Evolutionary conservation across 176 grass and related monocot species (phyloP).

Genomic region (Musa troglodytarum): DNA sequence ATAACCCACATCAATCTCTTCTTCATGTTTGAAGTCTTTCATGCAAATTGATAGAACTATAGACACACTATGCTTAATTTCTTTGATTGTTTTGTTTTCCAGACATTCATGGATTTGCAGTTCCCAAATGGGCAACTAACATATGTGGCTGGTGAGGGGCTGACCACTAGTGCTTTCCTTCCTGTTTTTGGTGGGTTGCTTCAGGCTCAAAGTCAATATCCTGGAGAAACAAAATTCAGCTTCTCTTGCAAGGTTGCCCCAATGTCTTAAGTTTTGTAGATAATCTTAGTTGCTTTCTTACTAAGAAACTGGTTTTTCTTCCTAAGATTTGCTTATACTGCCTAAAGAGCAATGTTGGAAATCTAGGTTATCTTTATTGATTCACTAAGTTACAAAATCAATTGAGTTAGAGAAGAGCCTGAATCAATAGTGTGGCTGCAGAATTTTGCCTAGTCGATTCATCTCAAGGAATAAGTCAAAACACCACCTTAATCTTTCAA

Average conservation of each 20-base stretch:
- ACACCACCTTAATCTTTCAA: not conserved
- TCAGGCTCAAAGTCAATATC: slow-evolving; percentile 71
- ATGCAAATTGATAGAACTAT: not conserved
- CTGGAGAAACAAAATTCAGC: slow-evolving; percentile 80
- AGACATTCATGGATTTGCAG: slow-evolving; percentile 96
- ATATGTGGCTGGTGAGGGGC: slow-evolving; percentile 87
- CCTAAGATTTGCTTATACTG: not conserved
- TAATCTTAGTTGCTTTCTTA: not conserved
- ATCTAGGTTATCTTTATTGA: too few relatives aligned
- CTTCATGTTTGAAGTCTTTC: not conserved
- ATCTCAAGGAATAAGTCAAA: not conserved
- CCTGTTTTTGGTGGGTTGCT: slow-evolving; percentile 77
- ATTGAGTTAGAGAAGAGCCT: too few relatives aligned
- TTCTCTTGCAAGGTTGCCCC: slow-evolving; percentile 69
- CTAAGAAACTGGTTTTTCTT: not conserved
- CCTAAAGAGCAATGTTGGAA: not conserved
- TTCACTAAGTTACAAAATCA: too few relatives aligned
- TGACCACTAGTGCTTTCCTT: slow-evolving; percentile 65
- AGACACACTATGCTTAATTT: not conserved
- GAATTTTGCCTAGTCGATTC: not conserved
- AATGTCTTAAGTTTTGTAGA: too few relatives aligned
- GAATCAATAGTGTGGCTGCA: not conserved
- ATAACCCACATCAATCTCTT: not conserved
- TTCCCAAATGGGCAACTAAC: slow-evolving; percentile 88
- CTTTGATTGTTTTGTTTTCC: slow-evolving; percentile 20